Conservation (phyloP, 768 basidiomycete genomes). For the Tylopilus sp. region DNA sequence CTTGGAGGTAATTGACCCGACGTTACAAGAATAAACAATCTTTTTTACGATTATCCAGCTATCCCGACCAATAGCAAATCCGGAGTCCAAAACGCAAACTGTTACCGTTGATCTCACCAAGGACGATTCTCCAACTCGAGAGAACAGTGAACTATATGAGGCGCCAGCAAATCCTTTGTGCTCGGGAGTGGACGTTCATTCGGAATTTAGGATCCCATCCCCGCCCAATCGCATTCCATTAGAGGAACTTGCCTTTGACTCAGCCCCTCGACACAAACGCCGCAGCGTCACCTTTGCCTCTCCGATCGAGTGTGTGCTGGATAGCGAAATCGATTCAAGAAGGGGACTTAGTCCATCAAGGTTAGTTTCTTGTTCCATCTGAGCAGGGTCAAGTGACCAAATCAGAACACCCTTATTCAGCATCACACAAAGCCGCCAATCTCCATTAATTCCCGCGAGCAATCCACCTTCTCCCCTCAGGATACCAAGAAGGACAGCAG, state of each 20-base stretch:
- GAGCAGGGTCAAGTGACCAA: not conserved
- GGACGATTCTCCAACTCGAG: constrained; percentile 25
- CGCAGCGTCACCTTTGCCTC: constrained; percentile 32
- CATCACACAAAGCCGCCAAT: not conserved
- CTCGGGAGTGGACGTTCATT: not conserved
- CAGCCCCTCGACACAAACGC: constrained; percentile 8
- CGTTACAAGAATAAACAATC: not conserved
- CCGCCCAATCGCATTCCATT: not conserved
- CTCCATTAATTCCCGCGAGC: constrained; percentile 2
- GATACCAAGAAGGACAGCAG: not conserved
- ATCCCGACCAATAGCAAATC: constrained; percentile 2
- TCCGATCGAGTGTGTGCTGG: constrained; percentile 17
- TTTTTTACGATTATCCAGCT: constrained; percentile 13
- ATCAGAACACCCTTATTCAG: not conserved
- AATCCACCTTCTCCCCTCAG: constrained; percentile 18
- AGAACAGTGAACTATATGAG: not conserved
- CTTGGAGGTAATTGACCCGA: constrained; percentile 9
- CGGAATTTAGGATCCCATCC: not conserved
- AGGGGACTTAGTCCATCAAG: constrained; percentile 1
- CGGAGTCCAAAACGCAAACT: constrained; percentile 20
- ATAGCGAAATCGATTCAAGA: not conserved
- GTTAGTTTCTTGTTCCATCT: constrained; percentile 2
- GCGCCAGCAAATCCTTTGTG: not conserved
- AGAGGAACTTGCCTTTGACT: not conserved
- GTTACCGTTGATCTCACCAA: constrained; percentile 46